Percentiles rank a stretch among this genome's conserved stretches.
phyloP scores from a whole-genome alignment of 1,139 yeast genomes.

The Yamadazyma siamensis region DNA sequence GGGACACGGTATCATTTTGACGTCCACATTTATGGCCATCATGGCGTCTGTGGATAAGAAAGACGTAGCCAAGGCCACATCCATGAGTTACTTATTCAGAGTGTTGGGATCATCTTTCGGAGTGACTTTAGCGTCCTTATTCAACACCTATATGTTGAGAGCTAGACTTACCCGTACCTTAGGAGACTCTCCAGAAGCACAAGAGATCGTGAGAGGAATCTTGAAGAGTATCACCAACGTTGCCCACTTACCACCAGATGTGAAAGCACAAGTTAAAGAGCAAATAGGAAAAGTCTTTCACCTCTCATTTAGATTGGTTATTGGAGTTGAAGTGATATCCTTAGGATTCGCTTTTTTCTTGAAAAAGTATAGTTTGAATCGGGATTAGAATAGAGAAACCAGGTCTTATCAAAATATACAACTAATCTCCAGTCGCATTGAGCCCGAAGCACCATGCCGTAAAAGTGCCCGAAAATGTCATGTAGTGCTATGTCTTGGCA shows the following conservation, averaged over 20 bases:
- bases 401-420: too few species aligned
- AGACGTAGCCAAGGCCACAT: conserved; percentile 7
- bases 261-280: conserved; percentile 1
- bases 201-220: conserved; percentile 1
- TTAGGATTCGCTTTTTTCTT: conserved; percentile 3
- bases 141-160: conserved; percentile 3
- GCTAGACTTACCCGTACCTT: conserved; percentile 1
- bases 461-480: too few species aligned
- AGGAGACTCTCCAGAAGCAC: not conserved
- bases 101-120: conserved; percentile 7
- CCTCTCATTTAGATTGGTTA: conserved; percentile 3
- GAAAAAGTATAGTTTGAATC: too few species aligned
- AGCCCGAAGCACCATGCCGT: too few species aligned
- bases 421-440: too few species aligned
- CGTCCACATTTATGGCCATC: conserved; percentile 5
- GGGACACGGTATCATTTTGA: conserved; percentile 5
- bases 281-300: conserved; percentile 3
- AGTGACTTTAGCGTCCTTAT: conserved; percentile 4
- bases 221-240: conserved; percentile 2
- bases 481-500: too few species aligned
- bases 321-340: conserved; percentile 2
- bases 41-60: conserved; percentile 3
- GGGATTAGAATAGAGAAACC: too few species aligned
- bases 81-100: conserved; percentile 8
- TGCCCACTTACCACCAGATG: conserved; percentile 1